Conservation (phyloP, 345 rosid species). For the Acer saccharum region DNA sequence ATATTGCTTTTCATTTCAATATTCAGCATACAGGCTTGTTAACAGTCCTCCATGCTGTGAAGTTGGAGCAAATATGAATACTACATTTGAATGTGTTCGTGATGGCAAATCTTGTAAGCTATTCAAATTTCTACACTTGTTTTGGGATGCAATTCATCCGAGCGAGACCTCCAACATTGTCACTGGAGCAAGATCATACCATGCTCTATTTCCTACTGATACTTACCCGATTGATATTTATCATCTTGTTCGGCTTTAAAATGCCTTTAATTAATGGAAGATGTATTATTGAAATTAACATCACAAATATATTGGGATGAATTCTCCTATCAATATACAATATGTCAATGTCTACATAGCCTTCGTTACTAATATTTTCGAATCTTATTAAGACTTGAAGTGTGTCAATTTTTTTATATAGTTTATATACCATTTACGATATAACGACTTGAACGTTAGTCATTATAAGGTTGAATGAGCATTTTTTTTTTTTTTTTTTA, state of each 20-base stretch:
- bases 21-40: not conserved
- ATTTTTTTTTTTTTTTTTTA: too few relatives aligned
- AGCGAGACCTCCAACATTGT: slow-evolving; percentile 34
- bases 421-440: too few relatives aligned
- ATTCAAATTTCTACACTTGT: slow-evolving; percentile 31
- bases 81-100: not conserved
- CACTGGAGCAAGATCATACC: slow-evolving; percentile 32
- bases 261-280: not conserved
- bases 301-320: too few relatives aligned
- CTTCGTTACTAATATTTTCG: too few relatives aligned
- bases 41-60: not conserved
- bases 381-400: too few relatives aligned
- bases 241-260: slow-evolving; percentile 9
- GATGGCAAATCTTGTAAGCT: not conserved
- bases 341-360: too few relatives aligned
- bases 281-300: too few relatives aligned
- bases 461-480: too few relatives aligned
- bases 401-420: too few relatives aligned
- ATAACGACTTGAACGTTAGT: too few relatives aligned
- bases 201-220: slow-evolving; percentile 1
- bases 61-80: not conserved
- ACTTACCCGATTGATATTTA: slow-evolving; percentile 35
- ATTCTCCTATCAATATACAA: too few relatives aligned
- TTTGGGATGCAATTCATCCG: slow-evolving; percentile 61
- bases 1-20: too few relatives aligned